Evolutionary conservation across 2,329 filamentous ascomycete genomes (phyloP).

Genomic region (Fusarium beomiforme): DNA sequence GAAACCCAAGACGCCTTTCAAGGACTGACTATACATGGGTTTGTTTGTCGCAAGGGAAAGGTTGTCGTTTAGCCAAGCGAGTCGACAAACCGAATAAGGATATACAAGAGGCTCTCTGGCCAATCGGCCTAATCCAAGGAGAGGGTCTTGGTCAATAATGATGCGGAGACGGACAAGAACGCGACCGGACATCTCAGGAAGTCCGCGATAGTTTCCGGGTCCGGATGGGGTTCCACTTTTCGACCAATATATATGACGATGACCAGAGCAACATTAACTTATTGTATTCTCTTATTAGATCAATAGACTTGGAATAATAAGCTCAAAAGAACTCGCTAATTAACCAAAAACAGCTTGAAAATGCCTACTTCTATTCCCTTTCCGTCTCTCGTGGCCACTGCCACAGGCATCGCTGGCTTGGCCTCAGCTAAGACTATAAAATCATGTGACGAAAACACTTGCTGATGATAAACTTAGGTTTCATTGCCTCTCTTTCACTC

Average conservation of each 20-base stretch:
- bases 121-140: conserved; percentile 16
- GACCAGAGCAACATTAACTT: background rate
- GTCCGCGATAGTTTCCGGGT: conserved; percentile 34
- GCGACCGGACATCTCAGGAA: conserved; percentile 33
- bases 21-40: conserved; percentile 41
- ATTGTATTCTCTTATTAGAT: background rate
- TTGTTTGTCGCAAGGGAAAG: conserved; percentile 21
- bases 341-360: background rate
- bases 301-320: background rate
- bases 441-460: too few species aligned
- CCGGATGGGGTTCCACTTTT: conserved; percentile 29
- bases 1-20: conserved; percentile 34
- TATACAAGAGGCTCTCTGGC: background rate
- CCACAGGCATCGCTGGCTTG: conserved; percentile 52
- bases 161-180: conserved; percentile 7
- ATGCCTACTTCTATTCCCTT: conserved; percentile 38
- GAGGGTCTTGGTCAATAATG: background rate
- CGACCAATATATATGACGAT: conserved; percentile 1
- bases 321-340: background rate
- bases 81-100: conserved; percentile 2
- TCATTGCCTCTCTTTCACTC: conserved; percentile 50
- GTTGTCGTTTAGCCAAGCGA: background rate
- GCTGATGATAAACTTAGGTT: conserved; percentile 43
- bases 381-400: conserved; percentile 48
- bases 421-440: conserved; percentile 45